A percentile compares a stretch with the other conserved stretches of the same genome.
Evolutionary conservation across 2,329 filamentous ascomycete species (phyloP).

Genomic region (Paramyrothecium sp.): DNA sequence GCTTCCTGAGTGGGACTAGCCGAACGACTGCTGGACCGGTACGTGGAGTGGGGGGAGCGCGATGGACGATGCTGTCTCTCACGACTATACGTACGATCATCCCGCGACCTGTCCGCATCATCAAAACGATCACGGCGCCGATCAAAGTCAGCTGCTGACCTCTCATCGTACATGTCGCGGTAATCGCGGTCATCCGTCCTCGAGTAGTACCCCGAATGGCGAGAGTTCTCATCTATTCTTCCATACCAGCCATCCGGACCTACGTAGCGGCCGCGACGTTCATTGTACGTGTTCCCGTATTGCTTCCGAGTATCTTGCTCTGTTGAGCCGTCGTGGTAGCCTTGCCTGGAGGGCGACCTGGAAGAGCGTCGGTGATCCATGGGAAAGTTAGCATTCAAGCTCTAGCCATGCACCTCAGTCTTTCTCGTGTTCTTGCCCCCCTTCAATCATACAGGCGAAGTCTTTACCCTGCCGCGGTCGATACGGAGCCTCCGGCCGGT

Average conservation of each 20-base stretch:
- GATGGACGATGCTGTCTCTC: constrained; percentile 8
- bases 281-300: constrained; percentile 17
- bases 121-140: constrained; percentile 15
- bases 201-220: constrained; percentile 21
- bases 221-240: constrained; percentile 17
- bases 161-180: constrained; percentile 37
- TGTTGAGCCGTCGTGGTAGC: constrained; percentile 31
- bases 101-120: constrained; percentile 15
- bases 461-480: constrained; percentile 51
- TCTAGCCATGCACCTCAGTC: constrained; percentile 24
- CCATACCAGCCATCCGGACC: constrained; percentile 17
- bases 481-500: constrained; percentile 33
- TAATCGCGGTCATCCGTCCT: constrained; percentile 28
- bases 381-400: constrained; percentile 43
- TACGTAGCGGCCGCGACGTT: constrained; percentile 22
- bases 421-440: constrained; percentile 19
- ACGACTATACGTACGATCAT: constrained; percentile 14
- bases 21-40: constrained; percentile 29
- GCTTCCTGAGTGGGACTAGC: constrained; percentile 34
- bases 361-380: constrained; percentile 41
- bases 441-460: constrained; percentile 30
- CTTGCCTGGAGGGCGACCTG: constrained; percentile 41
- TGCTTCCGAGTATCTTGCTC: constrained; percentile 18
- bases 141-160: constrained; percentile 14
- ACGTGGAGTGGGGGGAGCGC: constrained; percentile 21